phyloP scores from a whole-genome alignment of 2,329 filamentous ascomycete species.

The Aspergillus sp. region DNA sequence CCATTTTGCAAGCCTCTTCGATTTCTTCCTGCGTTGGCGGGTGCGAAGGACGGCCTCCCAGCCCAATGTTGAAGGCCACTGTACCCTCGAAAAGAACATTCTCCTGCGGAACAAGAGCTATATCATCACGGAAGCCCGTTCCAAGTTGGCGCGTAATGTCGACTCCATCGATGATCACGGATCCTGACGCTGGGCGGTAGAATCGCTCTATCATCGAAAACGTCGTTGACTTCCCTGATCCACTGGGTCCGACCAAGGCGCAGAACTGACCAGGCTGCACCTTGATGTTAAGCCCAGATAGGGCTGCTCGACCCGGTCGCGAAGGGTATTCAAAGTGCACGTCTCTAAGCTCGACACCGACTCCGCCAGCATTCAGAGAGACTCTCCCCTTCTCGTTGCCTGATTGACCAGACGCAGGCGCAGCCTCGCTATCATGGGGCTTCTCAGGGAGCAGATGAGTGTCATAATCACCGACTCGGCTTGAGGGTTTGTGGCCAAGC shows the following conservation, averaged over 20 bases:
- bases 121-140: conserved; percentile 41
- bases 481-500: conserved; percentile 11
- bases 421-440: too few relatives aligned
- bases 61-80: conserved; percentile 47
- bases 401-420: too few relatives aligned
- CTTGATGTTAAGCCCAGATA: conserved; percentile 57
- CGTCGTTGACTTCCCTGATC: conserved; percentile 67
- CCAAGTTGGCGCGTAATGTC: conserved; percentile 42
- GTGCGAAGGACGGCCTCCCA: conserved; percentile 46
- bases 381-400: too few relatives aligned
- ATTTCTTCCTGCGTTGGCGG: conserved; percentile 59
- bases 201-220: conserved; percentile 58
- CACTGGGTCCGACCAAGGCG: conserved; percentile 66
- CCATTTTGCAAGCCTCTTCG: conserved; percentile 64
- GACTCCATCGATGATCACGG: conserved; percentile 53
- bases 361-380: too few relatives aligned
- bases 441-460: too few relatives aligned
- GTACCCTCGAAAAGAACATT: conserved; percentile 51
- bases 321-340: conserved; percentile 68
- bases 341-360: background rate
- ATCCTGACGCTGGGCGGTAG: conserved; percentile 52
- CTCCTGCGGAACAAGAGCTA: conserved; percentile 51
- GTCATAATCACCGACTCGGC: too few relatives aligned
- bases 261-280: conserved; percentile 47
- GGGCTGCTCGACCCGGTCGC: conserved; percentile 59